These are phyloP conservation scores for Backusella circina DNA, from an alignment of 192 early-diverging fungal species.

Conservation along the genomic window DNA sequence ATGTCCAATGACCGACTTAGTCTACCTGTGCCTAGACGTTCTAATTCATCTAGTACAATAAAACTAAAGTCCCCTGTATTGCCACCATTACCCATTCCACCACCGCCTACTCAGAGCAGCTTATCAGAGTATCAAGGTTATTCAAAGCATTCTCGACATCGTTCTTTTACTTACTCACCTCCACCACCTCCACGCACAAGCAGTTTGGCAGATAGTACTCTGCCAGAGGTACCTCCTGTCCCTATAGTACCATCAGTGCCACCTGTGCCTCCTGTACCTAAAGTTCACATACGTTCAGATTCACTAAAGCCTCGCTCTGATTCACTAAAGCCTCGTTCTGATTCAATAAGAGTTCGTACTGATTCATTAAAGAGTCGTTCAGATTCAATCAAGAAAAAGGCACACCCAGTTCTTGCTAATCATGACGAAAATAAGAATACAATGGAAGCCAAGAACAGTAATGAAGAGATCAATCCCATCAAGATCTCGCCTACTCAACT, in stretches of 20 bases:
- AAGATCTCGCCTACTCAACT: background rate
- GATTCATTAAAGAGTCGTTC: background rate
- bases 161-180: conserved; percentile 13
- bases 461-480: background rate
- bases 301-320: background rate
- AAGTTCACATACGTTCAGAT: background rate
- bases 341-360: background rate
- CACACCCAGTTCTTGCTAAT: background rate
- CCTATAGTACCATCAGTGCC: conserved; percentile 6
- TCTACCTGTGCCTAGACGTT: background rate
- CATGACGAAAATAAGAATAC: background rate
- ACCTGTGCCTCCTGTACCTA: conserved; percentile 5
- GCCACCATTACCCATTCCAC: background rate
- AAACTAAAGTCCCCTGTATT: background rate
- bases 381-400: background rate
- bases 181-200: conserved; percentile 7
- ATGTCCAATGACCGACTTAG: background rate
- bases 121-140: conserved; percentile 17
- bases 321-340: background rate
- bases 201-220: background rate
- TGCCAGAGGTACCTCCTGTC: background rate
- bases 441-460: background rate
- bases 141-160: background rate
- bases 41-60: background rate
- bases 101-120: background rate